Conservation (phyloP, 805 yeast genomes). For the Starmerella sirachaensis region DNA sequence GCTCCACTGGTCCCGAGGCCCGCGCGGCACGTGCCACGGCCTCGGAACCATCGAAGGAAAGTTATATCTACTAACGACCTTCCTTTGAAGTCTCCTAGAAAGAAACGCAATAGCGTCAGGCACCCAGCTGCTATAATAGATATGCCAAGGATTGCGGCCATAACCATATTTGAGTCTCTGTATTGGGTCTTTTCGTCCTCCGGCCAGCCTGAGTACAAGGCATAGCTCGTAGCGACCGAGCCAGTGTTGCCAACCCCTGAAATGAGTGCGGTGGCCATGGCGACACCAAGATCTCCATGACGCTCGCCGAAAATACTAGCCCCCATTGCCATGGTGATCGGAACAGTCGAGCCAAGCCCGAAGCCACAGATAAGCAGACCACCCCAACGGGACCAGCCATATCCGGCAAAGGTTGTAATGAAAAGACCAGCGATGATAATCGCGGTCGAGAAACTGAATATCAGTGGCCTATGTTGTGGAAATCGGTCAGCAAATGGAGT, state of each 20-base stretch:
- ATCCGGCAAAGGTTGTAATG: constrained; percentile 63
- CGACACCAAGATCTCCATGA: constrained; percentile 76
- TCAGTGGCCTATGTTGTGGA: constrained; percentile 45
- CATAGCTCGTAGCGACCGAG: constrained; percentile 73
- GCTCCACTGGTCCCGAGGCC: too few relatives aligned
- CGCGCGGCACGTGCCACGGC: too few relatives aligned
- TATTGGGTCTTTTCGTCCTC: constrained; percentile 51
- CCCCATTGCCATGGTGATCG: constrained; percentile 74
- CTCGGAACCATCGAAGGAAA: constrained; percentile 17
- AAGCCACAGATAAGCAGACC: constrained; percentile 74
- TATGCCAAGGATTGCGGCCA: constrained; percentile 63
- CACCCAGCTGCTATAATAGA: constrained; percentile 45
- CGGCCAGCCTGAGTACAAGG: constrained; percentile 81
- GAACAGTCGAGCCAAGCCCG: constrained; percentile 86
- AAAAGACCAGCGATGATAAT: constrained; percentile 65
- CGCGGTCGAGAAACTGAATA: constrained; percentile 50
- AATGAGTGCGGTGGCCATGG: constrained; percentile 70
- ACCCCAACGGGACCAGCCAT: constrained; percentile 65
- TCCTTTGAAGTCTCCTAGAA: constrained; percentile 29
- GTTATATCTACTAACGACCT: constrained; percentile 17
- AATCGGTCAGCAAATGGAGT: constrained; percentile 72
- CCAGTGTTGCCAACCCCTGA: constrained; percentile 83
- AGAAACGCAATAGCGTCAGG: constrained; percentile 27
- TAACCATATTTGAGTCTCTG: constrained; percentile 69
- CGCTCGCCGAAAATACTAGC: constrained; percentile 58